Evolutionary conservation across 1,284 basidiomycete species (phyloP), one percentile per base, ranked within the genome.

Genomic region (Leccinum brunneo-olivaceum): DNA sequence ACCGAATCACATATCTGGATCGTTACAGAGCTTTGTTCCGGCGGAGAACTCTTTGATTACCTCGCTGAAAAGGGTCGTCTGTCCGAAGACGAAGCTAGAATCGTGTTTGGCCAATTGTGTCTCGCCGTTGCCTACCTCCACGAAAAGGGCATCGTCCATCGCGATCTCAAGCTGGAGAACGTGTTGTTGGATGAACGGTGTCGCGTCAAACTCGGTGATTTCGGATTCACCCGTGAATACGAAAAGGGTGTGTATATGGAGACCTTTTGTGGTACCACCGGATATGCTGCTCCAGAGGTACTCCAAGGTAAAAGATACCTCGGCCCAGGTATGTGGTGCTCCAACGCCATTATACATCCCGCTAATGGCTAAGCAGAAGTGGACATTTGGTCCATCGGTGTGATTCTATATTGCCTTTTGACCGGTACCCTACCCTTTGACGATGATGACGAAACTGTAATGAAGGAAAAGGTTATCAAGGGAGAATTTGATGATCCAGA

Each of bases 31-130:
- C 81, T 98, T 27, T 98, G 96, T 64, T 85, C 83, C 23, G 95
- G 95, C 12, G 95, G 95, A 35, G 95, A 98, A 63, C 77, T 98
- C 28, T 98, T 97, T 63, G 95, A 98, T 65, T 98, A 96, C 64
- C 82, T 98, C 30, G 90, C 89, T 23, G 95, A 98, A 70, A 91
- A 95, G 56, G 90, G 93, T 30, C 77, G 90, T 4, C 66, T 96
- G 33, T 70, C 80, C 25, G 90, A 94, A 62, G 83, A 86, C 33
- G 90, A 95, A 64, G 74, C 89, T 5, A 81, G 81, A 47, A 72
- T 85, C 43, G 70, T 98, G 21, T 96, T 98, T 60, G 92, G 92
- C 7, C 93, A 98, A 64, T 72, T 98, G n/a, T 90, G 90, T 58
- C 83, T 96, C n/a, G 92, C 93, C 0, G 89, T 98, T 15, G 89